Evolutionary conservation across 164 flowering plant species (phyloP).

Genomic region (Macadamia integrifolia): DNA sequence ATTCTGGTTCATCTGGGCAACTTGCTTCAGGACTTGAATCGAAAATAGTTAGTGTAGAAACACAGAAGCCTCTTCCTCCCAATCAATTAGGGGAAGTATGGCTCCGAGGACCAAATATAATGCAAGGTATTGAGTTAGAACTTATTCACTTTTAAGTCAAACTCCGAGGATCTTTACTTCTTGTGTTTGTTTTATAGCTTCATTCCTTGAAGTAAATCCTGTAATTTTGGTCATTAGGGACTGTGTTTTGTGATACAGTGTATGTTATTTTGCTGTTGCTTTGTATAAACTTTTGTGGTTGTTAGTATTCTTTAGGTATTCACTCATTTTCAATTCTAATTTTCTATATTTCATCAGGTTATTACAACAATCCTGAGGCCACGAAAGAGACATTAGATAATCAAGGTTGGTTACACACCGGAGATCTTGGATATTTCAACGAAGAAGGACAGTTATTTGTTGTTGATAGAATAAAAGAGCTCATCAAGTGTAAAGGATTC

Average conservation of each 20-base stretch:
- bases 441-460: slow-evolving; percentile 53
- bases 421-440: slow-evolving; percentile 73
- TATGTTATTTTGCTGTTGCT: too few relatives aligned
- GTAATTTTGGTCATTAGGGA: too few relatives aligned
- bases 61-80: slow-evolving; percentile 75
- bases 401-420: slow-evolving; percentile 66
- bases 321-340: background rate
- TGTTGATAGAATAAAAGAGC: slow-evolving; percentile 72
- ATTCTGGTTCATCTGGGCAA: slow-evolving; percentile 71
- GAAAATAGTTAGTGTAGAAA: slow-evolving; percentile 59
- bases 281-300: too few relatives aligned
- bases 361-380: slow-evolving; percentile 53
- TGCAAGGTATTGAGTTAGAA: slow-evolving; percentile 39
- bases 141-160: too few relatives aligned
- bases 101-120: slow-evolving; percentile 63
- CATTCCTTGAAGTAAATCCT: too few relatives aligned
- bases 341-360: slow-evolving; percentile 33
- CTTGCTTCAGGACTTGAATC: slow-evolving; percentile 73
- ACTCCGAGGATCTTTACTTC: too few relatives aligned
- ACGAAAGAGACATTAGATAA: slow-evolving; percentile 52
- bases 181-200: too few relatives aligned
- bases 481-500: slow-evolving; percentile 61
- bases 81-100: slow-evolving; percentile 61
- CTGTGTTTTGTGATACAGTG: too few relatives aligned
- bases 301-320: too few relatives aligned